A percentile compares a stretch with the other conserved stretches of the same genome.
Evolutionary conservation across 1,139 yeast species (phyloP).

Genomic region (Saccharomyces hybrid): DNA sequence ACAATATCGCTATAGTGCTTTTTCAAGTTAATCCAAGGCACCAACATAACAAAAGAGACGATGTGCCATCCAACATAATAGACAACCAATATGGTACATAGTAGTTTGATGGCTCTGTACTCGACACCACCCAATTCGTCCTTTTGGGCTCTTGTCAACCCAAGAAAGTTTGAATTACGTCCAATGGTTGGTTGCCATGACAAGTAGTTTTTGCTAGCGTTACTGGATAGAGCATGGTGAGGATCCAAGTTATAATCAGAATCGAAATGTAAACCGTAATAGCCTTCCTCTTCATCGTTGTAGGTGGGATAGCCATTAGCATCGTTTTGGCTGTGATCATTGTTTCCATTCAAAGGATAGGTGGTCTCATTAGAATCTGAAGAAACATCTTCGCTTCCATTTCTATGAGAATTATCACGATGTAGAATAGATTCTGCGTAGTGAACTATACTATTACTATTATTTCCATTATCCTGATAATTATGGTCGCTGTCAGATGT

Average conservation of each 20-base stretch:
- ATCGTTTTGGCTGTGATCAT: neutral
- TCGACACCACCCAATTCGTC: conserved; percentile 97
- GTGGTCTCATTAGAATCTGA: neutral
- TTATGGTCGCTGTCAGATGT: conserved; percentile 12
- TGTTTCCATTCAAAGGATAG: neutral
- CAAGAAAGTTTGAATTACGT: conserved; percentile 85
- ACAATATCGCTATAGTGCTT: conserved; percentile 39
- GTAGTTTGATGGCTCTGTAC: conserved; percentile 74
- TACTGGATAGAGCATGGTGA: conserved; percentile 21
- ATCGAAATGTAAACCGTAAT: conserved; percentile 20
- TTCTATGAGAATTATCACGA: conserved; percentile 5
- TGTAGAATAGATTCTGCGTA: conserved; percentile 5
- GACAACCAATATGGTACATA: conserved; percentile 54
- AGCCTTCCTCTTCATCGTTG: conserved; percentile 18
- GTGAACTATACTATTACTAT: conserved; percentile 13
- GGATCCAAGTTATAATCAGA: conserved; percentile 11
- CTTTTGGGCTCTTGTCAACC: conserved; percentile 72
- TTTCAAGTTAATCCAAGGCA: conserved; percentile 55
- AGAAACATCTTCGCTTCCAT: neutral
- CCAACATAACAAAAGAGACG: conserved; percentile 46
- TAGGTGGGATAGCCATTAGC: neutral
- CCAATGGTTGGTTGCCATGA: conserved; percentile 90
- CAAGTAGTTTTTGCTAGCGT: conserved; percentile 55
- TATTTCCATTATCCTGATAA: conserved; percentile 12
- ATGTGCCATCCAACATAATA: conserved; percentile 76